A percentile compares a stretch with the other conserved stretches of the same genome.
Evolutionary conservation across 2,329 filamentous ascomycete species (phyloP).

Genomic region (Alternaria triticimaculans): DNA sequence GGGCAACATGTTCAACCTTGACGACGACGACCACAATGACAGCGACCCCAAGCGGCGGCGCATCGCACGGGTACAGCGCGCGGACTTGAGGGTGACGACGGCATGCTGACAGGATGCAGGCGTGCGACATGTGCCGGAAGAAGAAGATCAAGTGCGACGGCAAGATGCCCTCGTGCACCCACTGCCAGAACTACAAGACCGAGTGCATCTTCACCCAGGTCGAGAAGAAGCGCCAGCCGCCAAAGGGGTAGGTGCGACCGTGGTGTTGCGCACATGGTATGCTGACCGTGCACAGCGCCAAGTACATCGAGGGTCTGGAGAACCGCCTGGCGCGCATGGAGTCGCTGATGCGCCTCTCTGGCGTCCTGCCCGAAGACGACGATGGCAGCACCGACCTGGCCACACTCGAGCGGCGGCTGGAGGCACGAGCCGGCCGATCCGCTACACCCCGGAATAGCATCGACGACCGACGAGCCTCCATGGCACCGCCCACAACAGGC

Average conservation of each 20-base stretch:
- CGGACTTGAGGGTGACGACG: background rate
- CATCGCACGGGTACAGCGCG: constrained; percentile 76
- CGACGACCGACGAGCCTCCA: constrained; percentile 43
- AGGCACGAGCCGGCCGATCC: constrained; percentile 55
- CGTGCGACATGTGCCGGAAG: constrained; percentile 96
- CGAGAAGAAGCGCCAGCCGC: constrained; percentile 97
- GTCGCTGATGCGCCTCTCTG: constrained; percentile 83
- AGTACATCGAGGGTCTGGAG: constrained; percentile 96
- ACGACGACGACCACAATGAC: constrained; percentile 64
- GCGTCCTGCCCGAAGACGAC: constrained; percentile 84
- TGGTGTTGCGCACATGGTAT: background rate
- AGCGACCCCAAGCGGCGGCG: constrained; percentile 83
- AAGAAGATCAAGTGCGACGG: constrained; percentile 98
- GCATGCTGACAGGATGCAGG: constrained; percentile 58
- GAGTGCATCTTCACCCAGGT: constrained; percentile 97
- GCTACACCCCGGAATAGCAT: constrained; percentile 28
- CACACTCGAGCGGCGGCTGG: constrained; percentile 78
- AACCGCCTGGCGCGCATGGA: constrained; percentile 97
- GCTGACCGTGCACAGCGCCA: constrained; percentile 67
- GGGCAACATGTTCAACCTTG: constrained; percentile 55
- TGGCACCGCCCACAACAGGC: constrained; percentile 47
- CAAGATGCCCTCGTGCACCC: constrained; percentile 91
- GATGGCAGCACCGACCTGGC: constrained; percentile 85
- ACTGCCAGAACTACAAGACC: constrained; percentile 98
- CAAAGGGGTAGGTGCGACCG: constrained; percentile 74